Conservation (phyloP, 2,329 filamentous ascomycete species). For the Anthostomella pinea region DNA sequence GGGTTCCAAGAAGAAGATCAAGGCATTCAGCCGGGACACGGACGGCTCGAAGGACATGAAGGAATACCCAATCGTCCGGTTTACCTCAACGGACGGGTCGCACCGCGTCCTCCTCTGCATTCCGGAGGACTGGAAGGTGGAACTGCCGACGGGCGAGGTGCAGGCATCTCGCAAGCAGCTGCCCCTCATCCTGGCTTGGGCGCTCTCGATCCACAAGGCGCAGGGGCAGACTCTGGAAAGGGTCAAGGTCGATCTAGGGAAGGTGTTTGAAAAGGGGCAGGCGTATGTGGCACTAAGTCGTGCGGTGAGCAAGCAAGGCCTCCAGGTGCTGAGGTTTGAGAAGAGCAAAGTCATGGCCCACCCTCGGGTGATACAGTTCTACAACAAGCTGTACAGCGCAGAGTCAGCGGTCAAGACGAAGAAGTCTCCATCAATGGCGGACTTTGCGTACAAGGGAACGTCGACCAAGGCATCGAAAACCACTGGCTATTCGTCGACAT, state of each 20-base stretch:
- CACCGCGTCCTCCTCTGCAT: conserved; percentile 75
- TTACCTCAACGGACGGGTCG: conserved; percentile 75
- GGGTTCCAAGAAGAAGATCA: conserved; percentile 53
- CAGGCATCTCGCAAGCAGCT: conserved; percentile 81
- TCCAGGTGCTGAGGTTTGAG: conserved; percentile 88
- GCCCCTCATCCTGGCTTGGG: conserved; percentile 93
- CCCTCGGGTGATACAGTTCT: conserved; percentile 80
- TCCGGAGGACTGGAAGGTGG: conserved; percentile 92
- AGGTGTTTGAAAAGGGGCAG: conserved; percentile 94
- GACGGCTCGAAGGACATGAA: conserved; percentile 46
- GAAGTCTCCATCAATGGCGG: conserved; percentile 34
- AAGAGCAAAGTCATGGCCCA: conserved; percentile 93
- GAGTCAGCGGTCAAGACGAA: conserved; percentile 47
- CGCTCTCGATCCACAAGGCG: conserved; percentile 95
- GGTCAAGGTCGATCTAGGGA: conserved; percentile 90
- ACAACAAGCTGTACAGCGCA: conserved; percentile 74
- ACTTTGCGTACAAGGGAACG: conserved; percentile 36
- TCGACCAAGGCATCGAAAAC: too few relatives aligned
- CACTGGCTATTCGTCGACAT: too few relatives aligned
- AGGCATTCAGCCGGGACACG: conserved; percentile 43
- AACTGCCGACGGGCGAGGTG: conserved; percentile 90
- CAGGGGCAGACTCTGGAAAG: conserved; percentile 92
- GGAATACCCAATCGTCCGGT: conserved; percentile 81
- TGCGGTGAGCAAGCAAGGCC: conserved; percentile 79
- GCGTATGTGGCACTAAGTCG: conserved; percentile 95